These are phyloP conservation scores for Boletus subcaerulescens DNA, from an alignment of 768 basidiomycete genomes.

Conservation along the genomic window DNA sequence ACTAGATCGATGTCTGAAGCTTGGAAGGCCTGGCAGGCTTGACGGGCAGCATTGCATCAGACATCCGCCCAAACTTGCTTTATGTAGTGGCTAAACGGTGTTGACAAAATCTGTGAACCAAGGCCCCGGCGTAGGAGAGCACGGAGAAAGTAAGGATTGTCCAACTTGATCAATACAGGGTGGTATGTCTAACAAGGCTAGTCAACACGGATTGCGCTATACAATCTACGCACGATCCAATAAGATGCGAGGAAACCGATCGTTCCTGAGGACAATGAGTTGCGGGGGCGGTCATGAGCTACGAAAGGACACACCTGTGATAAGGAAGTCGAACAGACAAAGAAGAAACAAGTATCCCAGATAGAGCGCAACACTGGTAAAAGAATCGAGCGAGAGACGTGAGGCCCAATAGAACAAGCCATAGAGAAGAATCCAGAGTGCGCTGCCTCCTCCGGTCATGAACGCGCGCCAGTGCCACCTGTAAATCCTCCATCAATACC, in stretches of 20 bases:
- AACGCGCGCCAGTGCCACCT: constrained; percentile 99
- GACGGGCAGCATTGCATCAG: no score
- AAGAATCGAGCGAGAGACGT: constrained; percentile 78
- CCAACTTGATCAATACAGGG: constrained; percentile 11
- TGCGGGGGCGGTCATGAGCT: background rate
- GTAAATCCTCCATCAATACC: constrained; percentile 1
- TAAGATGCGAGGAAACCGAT: constrained; percentile 91
- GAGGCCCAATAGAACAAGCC: constrained; percentile 88
- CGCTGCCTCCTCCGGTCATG: constrained; percentile 86
- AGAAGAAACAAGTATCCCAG: constrained; percentile 88
- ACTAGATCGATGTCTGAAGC: no score
- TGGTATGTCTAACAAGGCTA: constrained; percentile 20
- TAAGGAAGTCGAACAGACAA: constrained; percentile 79
- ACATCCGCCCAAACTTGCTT: no score
- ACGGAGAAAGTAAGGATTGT: background rate
- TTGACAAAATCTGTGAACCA: no score
- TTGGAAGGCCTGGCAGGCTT: no score
- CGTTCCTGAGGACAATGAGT: constrained; percentile 52
- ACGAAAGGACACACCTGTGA: constrained; percentile 57
- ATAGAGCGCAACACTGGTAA: constrained; percentile 80
- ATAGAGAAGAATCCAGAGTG: constrained; percentile 88
- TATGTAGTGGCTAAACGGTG: no score
- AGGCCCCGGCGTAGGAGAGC: background rate
- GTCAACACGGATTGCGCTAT: constrained; percentile 79
- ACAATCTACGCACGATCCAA: constrained; percentile 84